A percentile compares a stretch with the other conserved stretches of the same genome.
Evolutionary conservation across 164 flowering plant species (phyloP).

Genomic region (Aristolochia fimbriata): DNA sequence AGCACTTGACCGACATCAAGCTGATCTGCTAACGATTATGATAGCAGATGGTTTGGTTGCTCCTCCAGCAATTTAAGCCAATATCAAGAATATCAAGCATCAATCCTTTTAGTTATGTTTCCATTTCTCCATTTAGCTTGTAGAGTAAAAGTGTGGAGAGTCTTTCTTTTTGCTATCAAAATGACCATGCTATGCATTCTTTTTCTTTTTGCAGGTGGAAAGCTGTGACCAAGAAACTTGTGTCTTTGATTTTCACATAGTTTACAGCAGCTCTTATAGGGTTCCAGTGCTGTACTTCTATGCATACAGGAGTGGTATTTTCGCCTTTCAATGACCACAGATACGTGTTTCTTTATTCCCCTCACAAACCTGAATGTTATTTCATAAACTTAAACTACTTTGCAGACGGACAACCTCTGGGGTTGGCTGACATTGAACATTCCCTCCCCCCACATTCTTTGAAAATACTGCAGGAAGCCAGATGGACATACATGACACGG

Average conservation of each 20-base stretch:
- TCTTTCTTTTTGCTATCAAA: neutral
- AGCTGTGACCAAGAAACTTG: conserved; percentile 25
- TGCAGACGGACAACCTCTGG: conserved; percentile 65
- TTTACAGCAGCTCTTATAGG: conserved; percentile 59
- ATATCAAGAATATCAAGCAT: no score
- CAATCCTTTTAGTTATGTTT: neutral
- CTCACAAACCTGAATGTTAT: neutral
- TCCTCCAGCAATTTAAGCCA: no score
- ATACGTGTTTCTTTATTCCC: neutral
- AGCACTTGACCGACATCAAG: no score
- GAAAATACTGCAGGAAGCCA: conserved; percentile 41
- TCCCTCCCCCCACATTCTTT: conserved; percentile 49
- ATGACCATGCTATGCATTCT: no score
- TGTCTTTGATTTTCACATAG: conserved; percentile 67
- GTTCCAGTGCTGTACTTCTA: conserved; percentile 85
- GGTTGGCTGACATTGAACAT: conserved; percentile 44
- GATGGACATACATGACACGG: conserved; percentile 85
- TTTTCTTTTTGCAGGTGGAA: conserved; percentile 30
- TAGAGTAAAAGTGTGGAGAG: neutral
- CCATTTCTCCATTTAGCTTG: neutral
- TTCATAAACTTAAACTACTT: neutral
- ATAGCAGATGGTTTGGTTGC: no score
- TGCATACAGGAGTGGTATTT: conserved; percentile 50
- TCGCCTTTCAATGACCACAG: neutral
- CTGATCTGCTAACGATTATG: no score